These are phyloP conservation scores for Fusarium agapanthi DNA, from an alignment of 2,329 filamentous ascomycete genomes.

Conservation along the genomic window DNA sequence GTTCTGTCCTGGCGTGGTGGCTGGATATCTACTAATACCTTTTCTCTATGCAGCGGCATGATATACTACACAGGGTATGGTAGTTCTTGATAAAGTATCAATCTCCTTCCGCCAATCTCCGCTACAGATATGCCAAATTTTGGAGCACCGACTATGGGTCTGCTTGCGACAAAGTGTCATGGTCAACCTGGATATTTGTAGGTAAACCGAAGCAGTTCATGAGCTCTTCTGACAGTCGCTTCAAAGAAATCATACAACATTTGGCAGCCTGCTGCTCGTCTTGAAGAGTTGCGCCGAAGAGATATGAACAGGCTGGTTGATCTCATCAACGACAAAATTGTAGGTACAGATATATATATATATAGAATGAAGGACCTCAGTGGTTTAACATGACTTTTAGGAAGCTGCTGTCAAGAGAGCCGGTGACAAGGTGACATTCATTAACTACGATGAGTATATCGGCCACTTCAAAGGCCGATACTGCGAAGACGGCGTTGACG, in stretches of 20 bases:
- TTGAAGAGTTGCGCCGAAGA: not conserved
- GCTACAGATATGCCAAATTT: constrained; percentile 20
- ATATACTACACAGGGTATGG: constrained; percentile 14
- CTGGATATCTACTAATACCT: accelerated
- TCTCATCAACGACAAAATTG: constrained; percentile 4
- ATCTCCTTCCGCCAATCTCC: accelerated
- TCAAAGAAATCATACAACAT: not conserved
- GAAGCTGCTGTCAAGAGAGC: not conserved
- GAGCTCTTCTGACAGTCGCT: accelerated
- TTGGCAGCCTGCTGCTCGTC: not conserved
- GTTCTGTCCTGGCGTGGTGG: not conserved
- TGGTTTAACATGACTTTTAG: accelerated
- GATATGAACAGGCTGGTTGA: constrained; percentile 9
- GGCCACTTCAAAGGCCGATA: constrained; percentile 2
- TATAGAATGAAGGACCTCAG: accelerated
- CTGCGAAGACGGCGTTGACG: constrained; percentile 1
- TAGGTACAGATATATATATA: not conserved
- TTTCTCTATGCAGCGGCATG: not conserved
- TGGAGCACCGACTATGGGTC: not conserved
- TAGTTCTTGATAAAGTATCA: not conserved
- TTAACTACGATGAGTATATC: constrained; percentile 7
- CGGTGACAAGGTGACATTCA: not conserved
- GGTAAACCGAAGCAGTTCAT: accelerated
- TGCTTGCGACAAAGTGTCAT: constrained; percentile 1
- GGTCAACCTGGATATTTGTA: constrained; percentile 15